These are phyloP conservation scores for Nakazawaea sp. DNA, from an alignment of 805 yeast genomes.

Conservation along the genomic window DNA sequence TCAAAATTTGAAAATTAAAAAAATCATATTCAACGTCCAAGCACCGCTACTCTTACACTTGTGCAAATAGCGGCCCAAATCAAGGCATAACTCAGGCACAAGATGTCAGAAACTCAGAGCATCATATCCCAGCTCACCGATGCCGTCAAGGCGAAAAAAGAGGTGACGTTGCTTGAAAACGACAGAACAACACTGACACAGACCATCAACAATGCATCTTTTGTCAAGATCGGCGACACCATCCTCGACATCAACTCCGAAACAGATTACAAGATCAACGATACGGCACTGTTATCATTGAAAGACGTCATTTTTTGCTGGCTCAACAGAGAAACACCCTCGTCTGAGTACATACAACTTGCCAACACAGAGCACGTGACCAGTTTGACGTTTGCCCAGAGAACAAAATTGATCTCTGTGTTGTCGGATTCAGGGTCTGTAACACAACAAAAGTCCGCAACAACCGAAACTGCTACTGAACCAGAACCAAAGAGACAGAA, in stretches of 20 bases:
- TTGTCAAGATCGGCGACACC: constrained; percentile 7
- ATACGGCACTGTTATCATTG: neutral
- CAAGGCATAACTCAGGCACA: too few relatives aligned
- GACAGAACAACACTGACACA: neutral
- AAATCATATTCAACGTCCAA: too few relatives aligned
- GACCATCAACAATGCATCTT: constrained; percentile 2
- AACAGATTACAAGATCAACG: constrained; percentile 6
- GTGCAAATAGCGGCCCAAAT: too few relatives aligned
- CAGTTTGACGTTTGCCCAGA: constrained; percentile 10
- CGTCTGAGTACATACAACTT: constrained; percentile 10
- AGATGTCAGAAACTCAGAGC: too few relatives aligned
- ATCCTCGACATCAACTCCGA: constrained; percentile 1
- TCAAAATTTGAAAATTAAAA: too few relatives aligned
- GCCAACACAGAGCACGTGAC: constrained; percentile 8
- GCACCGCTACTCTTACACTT: too few relatives aligned
- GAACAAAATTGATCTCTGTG: constrained; percentile 9
- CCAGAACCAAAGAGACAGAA: constrained; percentile 7
- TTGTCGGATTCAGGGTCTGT: constrained; percentile 7
- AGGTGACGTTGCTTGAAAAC: neutral
- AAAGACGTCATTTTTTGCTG: constrained; percentile 9
- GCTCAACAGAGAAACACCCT: constrained; percentile 9
- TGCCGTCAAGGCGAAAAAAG: neutral
- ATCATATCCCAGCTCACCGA: neutral
- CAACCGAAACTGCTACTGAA: constrained; percentile 5
- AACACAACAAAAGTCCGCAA: constrained; percentile 6